Evolutionary conservation across 192 early-diverging fungal genomes (phyloP).

Genomic region (Linnemannia hyalina): DNA sequence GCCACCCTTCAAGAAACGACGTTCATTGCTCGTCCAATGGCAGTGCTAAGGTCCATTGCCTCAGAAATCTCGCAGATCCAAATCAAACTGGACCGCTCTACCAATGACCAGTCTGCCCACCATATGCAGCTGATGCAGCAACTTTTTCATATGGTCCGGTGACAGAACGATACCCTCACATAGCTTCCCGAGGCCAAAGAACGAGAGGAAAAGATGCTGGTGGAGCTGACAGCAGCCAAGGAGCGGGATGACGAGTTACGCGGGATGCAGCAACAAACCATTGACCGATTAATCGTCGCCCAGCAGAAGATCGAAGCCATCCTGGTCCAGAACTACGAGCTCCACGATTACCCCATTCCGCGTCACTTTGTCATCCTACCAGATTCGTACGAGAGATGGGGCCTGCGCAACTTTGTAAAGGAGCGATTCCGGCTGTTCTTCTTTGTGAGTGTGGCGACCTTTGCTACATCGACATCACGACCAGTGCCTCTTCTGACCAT

Average conservation of each 20-base stretch:
- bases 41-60: not conserved
- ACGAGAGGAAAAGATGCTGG: not conserved
- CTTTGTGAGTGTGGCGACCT: conserved; percentile 22
- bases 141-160: not conserved
- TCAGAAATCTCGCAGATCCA: not conserved
- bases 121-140: conserved; percentile 6
- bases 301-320: conserved; percentile 7
- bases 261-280: conserved; percentile 12
- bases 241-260: conserved; percentile 8
- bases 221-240: not conserved
- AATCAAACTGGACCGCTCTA: not conserved
- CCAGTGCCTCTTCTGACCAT: not conserved
- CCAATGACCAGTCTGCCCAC: conserved; percentile 1
- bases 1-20: not conserved
- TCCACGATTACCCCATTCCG: conserved; percentile 27
- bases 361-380: conserved; percentile 20
- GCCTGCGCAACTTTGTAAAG: not conserved
- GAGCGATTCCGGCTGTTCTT: conserved; percentile 17
- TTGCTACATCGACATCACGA: not conserved
- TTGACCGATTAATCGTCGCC: not conserved
- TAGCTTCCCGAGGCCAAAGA: not conserved
- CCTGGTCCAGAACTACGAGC: conserved; percentile 26
- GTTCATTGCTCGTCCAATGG: not conserved
- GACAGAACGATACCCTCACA: not conserved
- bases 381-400: not conserved